These are phyloP conservation scores for Ramalina intermedia DNA, from an alignment of 495 filamentous ascomycete species.

Conservation along the genomic window DNA sequence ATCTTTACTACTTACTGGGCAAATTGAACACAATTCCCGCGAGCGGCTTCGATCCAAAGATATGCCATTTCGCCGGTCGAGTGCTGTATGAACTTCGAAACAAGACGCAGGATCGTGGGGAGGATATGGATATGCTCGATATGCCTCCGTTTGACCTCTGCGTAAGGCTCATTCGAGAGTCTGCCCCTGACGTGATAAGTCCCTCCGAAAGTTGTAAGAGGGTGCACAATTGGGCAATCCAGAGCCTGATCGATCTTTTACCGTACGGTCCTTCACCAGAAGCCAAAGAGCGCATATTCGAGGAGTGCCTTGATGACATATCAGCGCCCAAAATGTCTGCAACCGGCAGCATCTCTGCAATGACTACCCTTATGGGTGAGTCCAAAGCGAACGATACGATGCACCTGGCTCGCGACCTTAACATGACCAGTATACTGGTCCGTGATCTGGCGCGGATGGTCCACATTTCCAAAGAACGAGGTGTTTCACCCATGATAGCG, in stretches of 20 bases:
- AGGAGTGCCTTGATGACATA: conserved; percentile 44
- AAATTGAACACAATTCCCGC: conserved; percentile 61
- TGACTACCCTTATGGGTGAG: conserved; percentile 41
- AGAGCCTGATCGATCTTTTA: conserved; percentile 38
- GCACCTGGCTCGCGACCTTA: conserved; percentile 37
- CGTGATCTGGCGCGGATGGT: conserved; percentile 35
- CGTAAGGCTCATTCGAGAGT: conserved; percentile 54
- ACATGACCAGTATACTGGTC: conserved; percentile 36
- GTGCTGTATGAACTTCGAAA: conserved; percentile 26
- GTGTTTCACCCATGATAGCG: conserved; percentile 21
- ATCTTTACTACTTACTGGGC: conserved; percentile 54
- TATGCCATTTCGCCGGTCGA: conserved; percentile 32
- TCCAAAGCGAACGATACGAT: conserved; percentile 26
- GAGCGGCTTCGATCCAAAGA: conserved; percentile 37
- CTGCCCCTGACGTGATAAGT: conserved; percentile 15
- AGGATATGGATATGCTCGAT: conserved; percentile 12
- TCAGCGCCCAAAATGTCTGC: conserved; percentile 37
- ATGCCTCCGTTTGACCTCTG: conserved; percentile 39
- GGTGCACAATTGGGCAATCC: conserved; percentile 42
- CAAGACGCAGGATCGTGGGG: conserved; percentile 8
- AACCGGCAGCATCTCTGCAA: conserved; percentile 57
- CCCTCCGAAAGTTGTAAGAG: conserved; percentile 8
- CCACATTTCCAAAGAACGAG: conserved; percentile 20
- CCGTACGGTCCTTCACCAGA: conserved; percentile 32
- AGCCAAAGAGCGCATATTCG: conserved; percentile 39